Base-by-base conservation (phyloP, 768 basidiomycete species). In the Lentinus tigrinus region DNA sequence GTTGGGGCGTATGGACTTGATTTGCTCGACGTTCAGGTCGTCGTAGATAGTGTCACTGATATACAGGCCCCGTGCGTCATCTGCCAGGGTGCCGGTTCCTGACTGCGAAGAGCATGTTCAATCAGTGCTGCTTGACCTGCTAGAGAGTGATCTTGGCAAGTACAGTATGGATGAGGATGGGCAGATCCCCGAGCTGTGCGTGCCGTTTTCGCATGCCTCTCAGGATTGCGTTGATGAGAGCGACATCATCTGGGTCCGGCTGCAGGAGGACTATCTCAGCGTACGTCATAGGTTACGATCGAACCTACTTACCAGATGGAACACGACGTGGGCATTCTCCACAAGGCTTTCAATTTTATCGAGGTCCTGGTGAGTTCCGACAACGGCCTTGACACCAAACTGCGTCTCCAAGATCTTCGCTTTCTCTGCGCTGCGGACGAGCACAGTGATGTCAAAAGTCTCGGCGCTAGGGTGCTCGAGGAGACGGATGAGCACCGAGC, bases 121-220 rank as follows among this genome's bases (percentile, higher is more conserved):
- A n/a, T 23, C n/a, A n/a, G n/a, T n/a, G n/a, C n/a, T n/a, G n/a
- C n/a, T n/a, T n/a, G n/a, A n/a, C n/a, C n/a, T n/a, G n/a, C n/a
- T n/a, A n/a, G n/a, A n/a, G n/a, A n/a, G n/a, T n/a, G n/a, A n/a
- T n/a, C n/a, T n/a, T n/a, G n/a, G n/a, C n/a, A n/a, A n/a, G n/a
- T 63, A 85, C 87, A 0, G 85, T 87, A 64, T 89, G 84, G 14
- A 89, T 87, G 8, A 84, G 74, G 55, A 76, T 74, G 4, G 84
- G 77, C 2, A 67, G 63, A 2, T 66, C 71, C 1, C 81, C 79
- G 0, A 78, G 80, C 23, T 60, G 65, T 34, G 75, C 71, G 48
- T 77, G 67, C 17, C 75, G 69, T 58, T 73, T 77, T 72, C 80
- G 83, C 66, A 83, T 56, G 1, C 88, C 87, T 11, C 66, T 72